Base-by-base conservation (phyloP, 768 basidiomycete species). In the Cubamyces sp. region DNA sequence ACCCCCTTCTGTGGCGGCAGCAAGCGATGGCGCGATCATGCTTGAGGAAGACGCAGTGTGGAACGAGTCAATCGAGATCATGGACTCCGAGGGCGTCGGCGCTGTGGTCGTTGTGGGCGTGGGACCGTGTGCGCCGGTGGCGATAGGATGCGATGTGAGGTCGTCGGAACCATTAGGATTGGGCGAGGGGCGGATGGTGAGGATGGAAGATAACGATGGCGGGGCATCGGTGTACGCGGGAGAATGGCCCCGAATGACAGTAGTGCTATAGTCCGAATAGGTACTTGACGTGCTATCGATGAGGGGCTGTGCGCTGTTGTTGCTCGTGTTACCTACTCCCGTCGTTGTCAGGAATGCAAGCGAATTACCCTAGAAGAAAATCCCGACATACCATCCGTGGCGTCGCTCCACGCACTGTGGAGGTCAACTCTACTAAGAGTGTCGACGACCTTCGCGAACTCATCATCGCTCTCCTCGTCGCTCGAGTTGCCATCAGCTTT, bases 1-100 rank as follows among this genome's bases (percentile, higher is more conserved):
- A 19, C 89, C 87, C 12, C 90, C 91, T 66, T 91, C 88, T 0
- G 91, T 93, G 5, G 91, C 91, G 16, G 79, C 80, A 1, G 90
- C 82, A 40, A 79, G 78, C 2, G 86, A 87, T 4, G 76, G 75
- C 1, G 79, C 73, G 28, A 77, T 67, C 14, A 65, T 50, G 25
- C 63, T 66, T 2, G 79, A 79, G 25, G 78, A 75, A 23, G 79
- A 76, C 9, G 88, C 87, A 6, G 89, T 91, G 65, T 84, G 84
- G 73, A 87, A 90, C 1, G 88, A 82, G 66, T 87, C 83, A 52
- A 84, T 73, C 3, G 85, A 80, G 54, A 84, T 78, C 48, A 85
- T 80, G 15, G 88, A 88, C 57, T 72, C 67, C 50, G 64, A 56
- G 8, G 55, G 42, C 21, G 61, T 62, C 14, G 54, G 30, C 12